These are phyloP conservation scores for Pseudomassariella vexata DNA, from an alignment of 2,329 filamentous ascomycete species.

Conservation along the genomic window DNA sequence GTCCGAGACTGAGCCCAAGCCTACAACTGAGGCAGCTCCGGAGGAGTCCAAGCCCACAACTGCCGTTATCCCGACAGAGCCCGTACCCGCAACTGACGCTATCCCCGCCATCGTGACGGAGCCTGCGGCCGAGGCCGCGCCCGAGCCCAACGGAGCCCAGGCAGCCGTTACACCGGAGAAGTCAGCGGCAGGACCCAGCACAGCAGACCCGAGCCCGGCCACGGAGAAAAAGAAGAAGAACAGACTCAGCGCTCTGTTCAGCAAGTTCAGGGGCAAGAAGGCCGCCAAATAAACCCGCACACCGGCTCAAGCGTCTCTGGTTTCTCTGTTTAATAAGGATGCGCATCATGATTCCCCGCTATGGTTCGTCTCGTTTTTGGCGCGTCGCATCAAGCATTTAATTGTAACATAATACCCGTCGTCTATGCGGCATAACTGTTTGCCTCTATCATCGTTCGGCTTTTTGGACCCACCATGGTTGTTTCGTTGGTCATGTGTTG, in stretches of 20 bases:
- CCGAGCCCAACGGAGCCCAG: slow-evolving; percentile 1
- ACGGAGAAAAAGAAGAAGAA: slow-evolving; percentile 36
- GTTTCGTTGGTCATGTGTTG: too few relatives aligned
- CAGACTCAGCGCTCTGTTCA: slow-evolving; percentile 35
- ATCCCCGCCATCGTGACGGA: slow-evolving; percentile 1
- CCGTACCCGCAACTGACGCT: slow-evolving; percentile 1
- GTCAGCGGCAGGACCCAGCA: slow-evolving; percentile 6
- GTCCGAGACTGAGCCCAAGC: slow-evolving; percentile 12
- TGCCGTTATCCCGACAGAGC: slow-evolving; percentile 3
- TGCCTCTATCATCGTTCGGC: too few relatives aligned
- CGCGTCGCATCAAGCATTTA: slow-evolving; percentile 4
- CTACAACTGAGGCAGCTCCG: slow-evolving; percentile 11
- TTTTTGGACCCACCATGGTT: too few relatives aligned
- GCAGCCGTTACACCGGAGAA: slow-evolving; percentile 1
- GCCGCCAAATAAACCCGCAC: slow-evolving; percentile 3
- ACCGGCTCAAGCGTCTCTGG: background rate
- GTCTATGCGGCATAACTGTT: too few relatives aligned
- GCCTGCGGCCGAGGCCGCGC: slow-evolving; percentile 3
- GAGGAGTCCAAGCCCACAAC: slow-evolving; percentile 9
- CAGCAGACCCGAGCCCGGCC: slow-evolving; percentile 22
- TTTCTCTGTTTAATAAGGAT: background rate
- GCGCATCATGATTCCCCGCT: slow-evolving; percentile 1
- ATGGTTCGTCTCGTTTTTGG: slow-evolving; percentile 6
- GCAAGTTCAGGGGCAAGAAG: slow-evolving; percentile 11
- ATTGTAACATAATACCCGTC: slow-evolving; percentile 7